phyloP scores from a whole-genome alignment of 106 monocot genomes.

The Vanilla planifolia region DNA sequence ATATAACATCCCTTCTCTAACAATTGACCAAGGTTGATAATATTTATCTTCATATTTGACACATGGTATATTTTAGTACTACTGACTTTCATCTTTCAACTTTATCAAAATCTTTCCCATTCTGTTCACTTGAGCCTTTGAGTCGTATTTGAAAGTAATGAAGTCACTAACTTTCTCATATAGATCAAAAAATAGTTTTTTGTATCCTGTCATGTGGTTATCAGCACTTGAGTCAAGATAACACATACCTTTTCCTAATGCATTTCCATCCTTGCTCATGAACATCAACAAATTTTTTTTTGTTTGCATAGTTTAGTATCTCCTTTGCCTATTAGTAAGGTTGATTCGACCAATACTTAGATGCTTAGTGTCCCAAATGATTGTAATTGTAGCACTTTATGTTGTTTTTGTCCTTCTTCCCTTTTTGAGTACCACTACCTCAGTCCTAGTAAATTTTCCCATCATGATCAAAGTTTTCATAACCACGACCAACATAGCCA shows the following conservation, averaged over 20 bases:
- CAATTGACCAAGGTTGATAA: no score
- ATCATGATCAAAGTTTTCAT: not conserved
- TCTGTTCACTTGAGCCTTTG: no score
- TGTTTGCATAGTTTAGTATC: not conserved
- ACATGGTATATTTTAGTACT: no score
- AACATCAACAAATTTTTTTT: not conserved
- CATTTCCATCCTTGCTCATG: not conserved
- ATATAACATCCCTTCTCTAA: no score
- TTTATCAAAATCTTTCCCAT: no score
- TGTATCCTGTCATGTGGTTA: no score
- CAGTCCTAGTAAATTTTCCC: not conserved
- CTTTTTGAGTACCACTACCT: not conserved
- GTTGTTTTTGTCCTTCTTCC: not conserved
- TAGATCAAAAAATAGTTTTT: no score
- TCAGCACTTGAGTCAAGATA: not conserved
- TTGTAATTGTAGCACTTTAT: not conserved
- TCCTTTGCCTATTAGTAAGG: not conserved
- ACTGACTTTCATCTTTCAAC: no score
- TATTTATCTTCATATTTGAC: not conserved
- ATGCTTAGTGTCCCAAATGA: not conserved
- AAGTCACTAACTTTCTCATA: no score
- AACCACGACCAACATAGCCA: not conserved
- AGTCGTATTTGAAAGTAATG: no score
- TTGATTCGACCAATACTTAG: not conserved
- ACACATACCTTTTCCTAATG: not conserved